Percentiles rank a stretch among this genome's conserved stretches.
These are phyloP conservation scores for Periconia sp. DNA, from an alignment of 2,329 filamentous ascomycete species.

Conservation along the genomic window DNA sequence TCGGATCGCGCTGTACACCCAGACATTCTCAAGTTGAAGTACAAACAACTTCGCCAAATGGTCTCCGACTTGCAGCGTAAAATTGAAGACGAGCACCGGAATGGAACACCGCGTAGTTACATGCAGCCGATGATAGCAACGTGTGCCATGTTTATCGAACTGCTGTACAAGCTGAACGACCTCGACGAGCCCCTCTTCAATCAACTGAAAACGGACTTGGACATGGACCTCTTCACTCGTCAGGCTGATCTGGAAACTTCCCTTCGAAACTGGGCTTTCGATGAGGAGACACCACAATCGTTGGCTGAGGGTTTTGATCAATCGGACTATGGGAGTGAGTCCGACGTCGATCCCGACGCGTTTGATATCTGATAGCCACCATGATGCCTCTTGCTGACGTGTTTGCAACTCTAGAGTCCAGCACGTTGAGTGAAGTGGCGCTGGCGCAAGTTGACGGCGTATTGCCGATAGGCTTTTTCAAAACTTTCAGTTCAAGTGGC, in stretches of 20 bases:
- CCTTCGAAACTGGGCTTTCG: slow-evolving; percentile 26
- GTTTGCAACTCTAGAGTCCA: neutral
- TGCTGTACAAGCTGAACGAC: slow-evolving; percentile 20
- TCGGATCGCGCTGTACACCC: slow-evolving; percentile 15
- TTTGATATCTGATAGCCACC: slow-evolving; percentile 16
- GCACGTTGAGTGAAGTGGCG: neutral
- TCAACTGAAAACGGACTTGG: slow-evolving; percentile 20
- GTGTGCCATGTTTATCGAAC: slow-evolving; percentile 19
- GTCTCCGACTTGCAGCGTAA: slow-evolving; percentile 19
- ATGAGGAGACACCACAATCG: slow-evolving; percentile 32
- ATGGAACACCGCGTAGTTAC: slow-evolving; percentile 22
- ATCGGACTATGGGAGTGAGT: slow-evolving; percentile 43
- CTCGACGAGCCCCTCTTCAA: slow-evolving; percentile 24
- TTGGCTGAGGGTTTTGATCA: slow-evolving; percentile 35
- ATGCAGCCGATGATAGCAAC: slow-evolving; percentile 27
- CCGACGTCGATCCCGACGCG: slow-evolving; percentile 24
- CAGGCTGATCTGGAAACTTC: slow-evolving; percentile 28
- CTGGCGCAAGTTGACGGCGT: neutral
- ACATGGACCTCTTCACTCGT: slow-evolving; percentile 24
- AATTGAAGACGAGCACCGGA: slow-evolving; percentile 26
- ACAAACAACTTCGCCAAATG: slow-evolving; percentile 20
- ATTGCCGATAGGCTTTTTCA: neutral
- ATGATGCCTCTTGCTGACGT: neutral
- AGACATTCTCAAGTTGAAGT: slow-evolving; percentile 23
- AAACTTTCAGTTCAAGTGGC: too few species aligned